These are phyloP conservation scores for Ilyonectria robusta DNA, from an alignment of 2,329 filamentous ascomycete genomes.

Conservation along the genomic window DNA sequence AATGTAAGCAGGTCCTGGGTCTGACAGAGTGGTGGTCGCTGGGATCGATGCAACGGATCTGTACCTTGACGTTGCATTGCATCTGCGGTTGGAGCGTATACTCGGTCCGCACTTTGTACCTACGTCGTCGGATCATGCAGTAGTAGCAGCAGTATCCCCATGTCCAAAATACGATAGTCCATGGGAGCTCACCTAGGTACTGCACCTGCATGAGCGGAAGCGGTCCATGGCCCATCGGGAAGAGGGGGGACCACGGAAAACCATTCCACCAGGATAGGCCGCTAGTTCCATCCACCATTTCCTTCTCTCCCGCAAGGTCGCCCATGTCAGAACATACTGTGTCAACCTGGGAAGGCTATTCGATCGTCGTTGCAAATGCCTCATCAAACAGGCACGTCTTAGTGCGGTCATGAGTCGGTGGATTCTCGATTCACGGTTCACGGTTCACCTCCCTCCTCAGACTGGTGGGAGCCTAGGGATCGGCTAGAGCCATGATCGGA, in stretches of 20 bases:
- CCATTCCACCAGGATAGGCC: slow-evolving; percentile 33
- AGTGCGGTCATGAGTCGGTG: slow-evolving; percentile 40
- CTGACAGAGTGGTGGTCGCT: slow-evolving; percentile 18
- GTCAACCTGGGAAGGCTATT: slow-evolving; percentile 40
- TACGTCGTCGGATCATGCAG: slow-evolving; percentile 36
- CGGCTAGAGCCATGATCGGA: slow-evolving; percentile 29
- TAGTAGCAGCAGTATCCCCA: slow-evolving; percentile 36
- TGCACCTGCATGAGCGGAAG: slow-evolving; percentile 42
- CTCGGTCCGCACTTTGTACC: slow-evolving; percentile 26
- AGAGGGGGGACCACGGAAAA: slow-evolving; percentile 40
- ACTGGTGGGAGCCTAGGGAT: slow-evolving; percentile 30
- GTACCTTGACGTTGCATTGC: slow-evolving; percentile 29
- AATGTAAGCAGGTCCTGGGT: slow-evolving; percentile 18
- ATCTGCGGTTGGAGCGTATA: slow-evolving; percentile 30
- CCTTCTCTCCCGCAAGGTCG: slow-evolving; percentile 41
- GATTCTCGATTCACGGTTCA: slow-evolving; percentile 41
- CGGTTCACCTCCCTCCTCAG: slow-evolving; percentile 27
- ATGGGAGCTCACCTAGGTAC: slow-evolving; percentile 36
- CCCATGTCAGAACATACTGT: slow-evolving; percentile 45
- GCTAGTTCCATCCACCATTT: slow-evolving; percentile 41
- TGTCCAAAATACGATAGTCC: slow-evolving; percentile 15
- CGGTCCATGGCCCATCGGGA: slow-evolving; percentile 31
- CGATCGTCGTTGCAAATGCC: slow-evolving; percentile 42
- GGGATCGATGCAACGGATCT: slow-evolving; percentile 35
- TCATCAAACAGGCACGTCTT: slow-evolving; percentile 45